These are phyloP conservation scores for Tetragonia tetragonoides DNA, from an alignment of 148 eudicot species.

Conservation along the genomic window DNA sequence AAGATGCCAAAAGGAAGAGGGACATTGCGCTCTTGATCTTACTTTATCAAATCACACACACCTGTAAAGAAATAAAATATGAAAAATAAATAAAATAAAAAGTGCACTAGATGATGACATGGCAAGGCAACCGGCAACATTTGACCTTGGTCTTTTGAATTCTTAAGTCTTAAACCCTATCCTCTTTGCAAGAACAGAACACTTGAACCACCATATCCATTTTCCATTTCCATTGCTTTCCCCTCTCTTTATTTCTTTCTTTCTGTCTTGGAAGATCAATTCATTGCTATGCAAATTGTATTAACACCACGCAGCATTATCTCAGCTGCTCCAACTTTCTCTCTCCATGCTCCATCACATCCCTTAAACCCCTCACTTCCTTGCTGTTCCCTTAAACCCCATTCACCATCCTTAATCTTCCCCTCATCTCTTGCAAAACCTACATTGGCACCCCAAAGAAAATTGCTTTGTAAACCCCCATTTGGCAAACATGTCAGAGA, in stretches of 20 bases:
- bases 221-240: neutral
- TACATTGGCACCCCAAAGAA: constrained; percentile 28
- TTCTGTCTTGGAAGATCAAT: neutral
- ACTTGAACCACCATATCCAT: constrained; percentile 5
- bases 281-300: constrained; percentile 35
- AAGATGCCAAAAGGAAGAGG: too few species aligned
- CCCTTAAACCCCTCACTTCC: constrained; percentile 20
- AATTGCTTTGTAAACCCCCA: constrained; percentile 57
- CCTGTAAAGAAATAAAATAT: too few species aligned
- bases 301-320: constrained; percentile 18
- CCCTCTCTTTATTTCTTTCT: neutral
- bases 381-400: constrained; percentile 19
- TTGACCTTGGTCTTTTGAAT: neutral
- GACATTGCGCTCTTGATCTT: too few species aligned
- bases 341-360: constrained; percentile 18
- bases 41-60: too few species aligned
- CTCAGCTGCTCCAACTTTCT: constrained; percentile 27
- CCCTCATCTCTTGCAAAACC: constrained; percentile 36
- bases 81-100: too few species aligned
- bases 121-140: neutral
- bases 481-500: constrained; percentile 65
- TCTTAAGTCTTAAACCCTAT: neutral
- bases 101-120: neutral
- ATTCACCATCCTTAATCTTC: constrained; percentile 23
- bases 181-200: neutral